Percentiles rank a stretch among this genome's conserved stretches.
These are phyloP conservation scores for Mortierella sp. DNA, from an alignment of 371 early-diverging fungal species.

Conservation along the genomic window DNA sequence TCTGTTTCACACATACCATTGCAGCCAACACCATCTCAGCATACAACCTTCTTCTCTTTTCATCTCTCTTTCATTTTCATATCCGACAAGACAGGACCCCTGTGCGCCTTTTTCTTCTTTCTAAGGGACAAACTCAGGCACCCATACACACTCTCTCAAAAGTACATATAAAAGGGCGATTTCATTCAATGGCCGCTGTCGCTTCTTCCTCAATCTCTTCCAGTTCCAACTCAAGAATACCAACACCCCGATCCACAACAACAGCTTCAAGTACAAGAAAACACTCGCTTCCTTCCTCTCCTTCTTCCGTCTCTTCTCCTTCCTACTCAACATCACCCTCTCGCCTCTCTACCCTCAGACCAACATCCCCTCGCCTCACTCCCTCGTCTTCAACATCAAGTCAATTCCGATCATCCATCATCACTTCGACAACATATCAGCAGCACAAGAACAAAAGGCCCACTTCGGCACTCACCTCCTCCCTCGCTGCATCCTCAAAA, in stretches of 20 bases:
- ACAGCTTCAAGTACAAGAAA: neutral
- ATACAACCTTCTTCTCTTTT: neutral
- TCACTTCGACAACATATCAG: neutral
- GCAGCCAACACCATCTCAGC: neutral
- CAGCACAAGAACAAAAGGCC: conserved; percentile 8
- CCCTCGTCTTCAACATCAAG: neutral
- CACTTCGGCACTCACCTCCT: conserved; percentile 10
- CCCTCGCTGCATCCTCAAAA: neutral
- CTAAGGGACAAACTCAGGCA: neutral
- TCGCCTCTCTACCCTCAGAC: conserved; percentile 9
- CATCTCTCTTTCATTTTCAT: neutral
- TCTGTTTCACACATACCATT: conserved; percentile 14
- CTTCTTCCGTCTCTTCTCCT: conserved; percentile 1
- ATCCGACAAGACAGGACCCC: conserved; percentile 6
- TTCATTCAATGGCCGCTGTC: conserved; percentile 11
- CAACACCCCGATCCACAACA: conserved; percentile 5
- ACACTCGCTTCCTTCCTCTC: neutral
- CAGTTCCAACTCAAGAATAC: neutral
- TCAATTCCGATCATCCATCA: conserved; percentile 19
- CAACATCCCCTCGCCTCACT: neutral
- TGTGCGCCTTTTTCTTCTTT: neutral
- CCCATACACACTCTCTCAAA: neutral
- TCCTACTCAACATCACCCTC: conserved; percentile 3
- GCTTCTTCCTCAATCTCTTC: neutral
- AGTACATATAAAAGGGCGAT: neutral